A percentile compares a stretch with the other conserved stretches of the same genome.
Conservation (phyloP, 371 early-diverging fungal species). For the Lichtheimia ramosa region DNA sequence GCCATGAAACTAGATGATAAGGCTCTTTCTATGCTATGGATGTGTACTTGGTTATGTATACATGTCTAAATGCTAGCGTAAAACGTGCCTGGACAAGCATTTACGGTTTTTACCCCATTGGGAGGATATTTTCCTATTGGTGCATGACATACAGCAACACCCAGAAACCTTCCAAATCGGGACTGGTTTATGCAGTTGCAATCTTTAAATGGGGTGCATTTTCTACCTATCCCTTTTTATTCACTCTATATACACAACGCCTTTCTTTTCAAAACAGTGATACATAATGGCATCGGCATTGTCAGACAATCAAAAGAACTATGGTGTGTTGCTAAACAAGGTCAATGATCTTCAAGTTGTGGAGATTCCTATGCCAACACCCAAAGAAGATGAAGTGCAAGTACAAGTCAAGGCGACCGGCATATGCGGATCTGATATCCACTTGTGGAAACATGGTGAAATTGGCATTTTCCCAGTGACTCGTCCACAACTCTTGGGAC, state of each 20-base stretch:
- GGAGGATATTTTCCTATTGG: too few species aligned
- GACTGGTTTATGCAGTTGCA: too few species aligned
- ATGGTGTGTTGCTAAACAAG: slow-evolving; percentile 38
- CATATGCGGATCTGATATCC: slow-evolving; percentile 48
- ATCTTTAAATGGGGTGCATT: too few species aligned
- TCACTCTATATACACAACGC: neutral
- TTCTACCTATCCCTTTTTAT: neutral
- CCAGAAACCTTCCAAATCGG: too few species aligned
- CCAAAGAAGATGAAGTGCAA: slow-evolving; percentile 33
- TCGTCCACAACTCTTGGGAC: slow-evolving; percentile 41
- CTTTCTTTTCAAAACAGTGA: too few species aligned
- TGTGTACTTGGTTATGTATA: too few species aligned
- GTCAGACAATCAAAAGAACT: slow-evolving; percentile 19
- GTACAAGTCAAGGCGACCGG: slow-evolving; percentile 48
- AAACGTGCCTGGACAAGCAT: too few species aligned
- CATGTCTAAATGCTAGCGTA: too few species aligned
- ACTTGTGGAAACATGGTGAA: slow-evolving; percentile 46
- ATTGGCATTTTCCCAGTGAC: slow-evolving; percentile 48
- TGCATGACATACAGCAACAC: too few species aligned
- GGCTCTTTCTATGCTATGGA: too few species aligned
- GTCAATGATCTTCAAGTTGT: slow-evolving; percentile 41
- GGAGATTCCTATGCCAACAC: slow-evolving; percentile 41
- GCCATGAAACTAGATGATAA: too few species aligned
- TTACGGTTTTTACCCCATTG: too few species aligned
- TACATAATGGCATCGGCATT: neutral